These are phyloP conservation scores for Pleurotus sapidus DNA, from an alignment of 768 basidiomycete genomes.

Conservation along the genomic window DNA sequence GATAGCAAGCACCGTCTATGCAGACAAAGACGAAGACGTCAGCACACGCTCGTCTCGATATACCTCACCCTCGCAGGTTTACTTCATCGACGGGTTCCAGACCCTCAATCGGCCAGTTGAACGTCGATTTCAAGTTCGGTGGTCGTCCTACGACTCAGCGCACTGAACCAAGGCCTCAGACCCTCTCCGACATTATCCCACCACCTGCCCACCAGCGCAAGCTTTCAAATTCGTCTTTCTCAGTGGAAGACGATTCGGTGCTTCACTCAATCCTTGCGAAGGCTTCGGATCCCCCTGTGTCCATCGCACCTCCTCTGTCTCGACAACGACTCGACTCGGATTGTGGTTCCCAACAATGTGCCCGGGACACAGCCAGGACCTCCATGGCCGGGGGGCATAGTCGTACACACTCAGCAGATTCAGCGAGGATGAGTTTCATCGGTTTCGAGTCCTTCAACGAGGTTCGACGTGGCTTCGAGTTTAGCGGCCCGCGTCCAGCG, in stretches of 20 bases:
- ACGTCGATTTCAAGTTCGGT: slow-evolving; percentile 75
- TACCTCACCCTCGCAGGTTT: slow-evolving; percentile 14
- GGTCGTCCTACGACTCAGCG: slow-evolving; percentile 34
- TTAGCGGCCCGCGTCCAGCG: slow-evolving; percentile 53
- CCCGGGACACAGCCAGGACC: slow-evolving; percentile 20
- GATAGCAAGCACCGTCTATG: too few relatives aligned
- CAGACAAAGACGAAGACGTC: too few relatives aligned
- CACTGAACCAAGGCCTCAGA: slow-evolving; percentile 34
- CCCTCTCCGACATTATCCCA: slow-evolving; percentile 76
- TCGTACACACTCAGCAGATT: slow-evolving; percentile 33
- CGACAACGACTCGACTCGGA: slow-evolving; percentile 39
- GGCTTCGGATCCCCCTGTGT: slow-evolving; percentile 22
- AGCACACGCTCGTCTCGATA: too few relatives aligned
- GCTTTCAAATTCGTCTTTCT: slow-evolving; percentile 41
- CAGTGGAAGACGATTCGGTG: slow-evolving; percentile 49
- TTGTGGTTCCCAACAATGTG: slow-evolving; percentile 32
- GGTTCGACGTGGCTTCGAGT: slow-evolving; percentile 78
- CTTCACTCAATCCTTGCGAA: slow-evolving; percentile 55
- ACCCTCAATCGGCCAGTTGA: slow-evolving; percentile 64
- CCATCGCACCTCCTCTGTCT: slow-evolving; percentile 30
- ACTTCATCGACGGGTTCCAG: slow-evolving; percentile 34
- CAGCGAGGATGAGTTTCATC: slow-evolving; percentile 62
- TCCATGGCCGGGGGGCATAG: slow-evolving; percentile 20
- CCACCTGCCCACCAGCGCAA: slow-evolving; percentile 51
- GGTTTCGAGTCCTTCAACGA: slow-evolving; percentile 78